Evolutionary conservation across 2,329 filamentous ascomycete genomes (phyloP).

Genomic region (Arthrobotrys sphaeroides): DNA sequence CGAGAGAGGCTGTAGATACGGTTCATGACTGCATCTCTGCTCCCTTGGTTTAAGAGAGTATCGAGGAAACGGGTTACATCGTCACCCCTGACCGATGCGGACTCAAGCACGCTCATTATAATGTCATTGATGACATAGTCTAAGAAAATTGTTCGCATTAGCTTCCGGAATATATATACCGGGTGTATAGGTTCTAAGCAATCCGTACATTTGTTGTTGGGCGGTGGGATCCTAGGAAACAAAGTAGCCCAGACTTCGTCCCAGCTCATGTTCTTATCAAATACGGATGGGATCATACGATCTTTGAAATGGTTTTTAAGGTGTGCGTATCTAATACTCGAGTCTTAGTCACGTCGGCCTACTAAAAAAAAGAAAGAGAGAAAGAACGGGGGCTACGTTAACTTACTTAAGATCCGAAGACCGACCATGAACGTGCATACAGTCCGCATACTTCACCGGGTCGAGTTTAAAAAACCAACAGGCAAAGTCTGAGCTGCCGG

Average conservation of each 20-base stretch:
- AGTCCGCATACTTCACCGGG: slow-evolving; percentile 45
- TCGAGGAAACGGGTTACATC: slow-evolving; percentile 45
- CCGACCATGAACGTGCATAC: slow-evolving; percentile 45
- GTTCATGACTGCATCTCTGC: slow-evolving; percentile 11
- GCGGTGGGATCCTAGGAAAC: slow-evolving; percentile 27
- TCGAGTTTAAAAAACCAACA: slow-evolving; percentile 52
- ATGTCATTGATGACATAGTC: slow-evolving; percentile 50
- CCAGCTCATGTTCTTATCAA: slow-evolving; percentile 51
- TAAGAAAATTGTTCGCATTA: neutral
- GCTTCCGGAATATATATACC: neutral
- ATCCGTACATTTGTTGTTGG: slow-evolving; percentile 42
- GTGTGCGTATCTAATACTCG: slow-evolving; percentile 28
- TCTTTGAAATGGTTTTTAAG: slow-evolving; percentile 39
- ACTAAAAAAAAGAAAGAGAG: neutral
- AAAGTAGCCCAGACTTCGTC: slow-evolving; percentile 47
- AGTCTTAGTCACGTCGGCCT: neutral
- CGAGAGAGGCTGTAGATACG: slow-evolving; percentile 26
- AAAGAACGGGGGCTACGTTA: neutral
- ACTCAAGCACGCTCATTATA: slow-evolving; percentile 43
- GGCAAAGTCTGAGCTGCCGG: slow-evolving; percentile 26
- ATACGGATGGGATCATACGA: slow-evolving; percentile 17
- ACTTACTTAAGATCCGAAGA: slow-evolving; percentile 50
- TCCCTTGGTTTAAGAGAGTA: slow-evolving; percentile 9
- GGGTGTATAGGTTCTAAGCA: too few relatives aligned
- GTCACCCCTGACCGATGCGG: slow-evolving; percentile 20